These are phyloP conservation scores for Solanum ossicruentum DNA, from an alignment of 257 asterid species.

Conservation along the genomic window DNA sequence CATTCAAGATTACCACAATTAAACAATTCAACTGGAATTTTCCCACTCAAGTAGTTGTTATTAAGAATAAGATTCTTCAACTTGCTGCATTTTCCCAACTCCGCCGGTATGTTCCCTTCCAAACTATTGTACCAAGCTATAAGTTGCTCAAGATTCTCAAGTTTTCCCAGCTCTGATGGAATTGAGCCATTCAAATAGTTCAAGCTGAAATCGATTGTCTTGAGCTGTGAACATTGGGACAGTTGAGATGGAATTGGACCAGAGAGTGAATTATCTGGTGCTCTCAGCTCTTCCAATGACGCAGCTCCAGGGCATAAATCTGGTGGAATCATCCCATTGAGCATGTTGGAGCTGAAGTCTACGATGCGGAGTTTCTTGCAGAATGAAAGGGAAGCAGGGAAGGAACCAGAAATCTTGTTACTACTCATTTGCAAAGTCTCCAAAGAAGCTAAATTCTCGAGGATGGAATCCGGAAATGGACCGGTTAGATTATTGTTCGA, in stretches of 20 bases:
- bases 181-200: slow-evolving; percentile 77
- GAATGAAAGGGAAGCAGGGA: slow-evolving; percentile 67
- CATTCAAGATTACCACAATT: slow-evolving; percentile 58
- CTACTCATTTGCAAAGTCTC: slow-evolving; percentile 51
- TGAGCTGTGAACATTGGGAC: slow-evolving; percentile 53
- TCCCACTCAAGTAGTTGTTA: slow-evolving; percentile 63
- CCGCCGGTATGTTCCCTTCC: slow-evolving; percentile 65
- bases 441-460: slow-evolving; percentile 38
- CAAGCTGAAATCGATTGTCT: slow-evolving; percentile 72
- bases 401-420: slow-evolving; percentile 47
- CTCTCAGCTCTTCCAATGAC: slow-evolving; percentile 71
- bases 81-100: slow-evolving; percentile 71
- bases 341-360: slow-evolving; percentile 70
- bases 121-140: slow-evolving; percentile 88
- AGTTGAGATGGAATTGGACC: slow-evolving; percentile 66
- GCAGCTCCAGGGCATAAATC: slow-evolving; percentile 59
- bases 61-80: slow-evolving; percentile 83
- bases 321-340: slow-evolving; percentile 58
- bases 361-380: slow-evolving; percentile 51
- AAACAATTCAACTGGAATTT: slow-evolving; percentile 53
- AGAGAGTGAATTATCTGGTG: slow-evolving; percentile 52
- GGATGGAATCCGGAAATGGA: slow-evolving; percentile 58
- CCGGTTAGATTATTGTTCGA: slow-evolving; percentile 69
- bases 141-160: slow-evolving; percentile 70
- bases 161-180: slow-evolving; percentile 62